These are phyloP conservation scores for Wickerhamiella australiensis DNA, from an alignment of 805 yeast species.

Conservation along the genomic window DNA sequence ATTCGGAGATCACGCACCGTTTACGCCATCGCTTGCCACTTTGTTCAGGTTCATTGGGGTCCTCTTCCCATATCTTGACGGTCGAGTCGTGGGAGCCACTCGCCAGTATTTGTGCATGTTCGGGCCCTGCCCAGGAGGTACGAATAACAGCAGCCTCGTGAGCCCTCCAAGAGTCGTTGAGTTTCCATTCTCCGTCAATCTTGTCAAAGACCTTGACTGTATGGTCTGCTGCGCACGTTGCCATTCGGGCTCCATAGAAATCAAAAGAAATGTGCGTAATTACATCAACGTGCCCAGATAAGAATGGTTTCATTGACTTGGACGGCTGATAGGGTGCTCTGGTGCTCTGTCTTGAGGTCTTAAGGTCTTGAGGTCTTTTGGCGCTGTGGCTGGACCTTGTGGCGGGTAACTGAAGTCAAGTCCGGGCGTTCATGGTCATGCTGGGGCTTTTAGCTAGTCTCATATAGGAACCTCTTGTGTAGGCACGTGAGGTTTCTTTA, in stretches of 20 bases:
- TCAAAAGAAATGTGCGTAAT: conserved; percentile 81
- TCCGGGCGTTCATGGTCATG: no score
- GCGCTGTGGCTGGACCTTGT: no score
- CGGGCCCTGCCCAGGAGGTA: conserved; percentile 89
- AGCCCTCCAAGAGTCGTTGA: conserved; percentile 88
- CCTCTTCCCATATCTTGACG: conserved; percentile 83
- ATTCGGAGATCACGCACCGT: conserved; percentile 67
- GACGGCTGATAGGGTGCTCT: not conserved
- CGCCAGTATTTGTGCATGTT: conserved; percentile 76
- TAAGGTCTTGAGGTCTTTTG: no score
- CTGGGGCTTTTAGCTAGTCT: no score
- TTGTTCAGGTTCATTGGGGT: conserved; percentile 58
- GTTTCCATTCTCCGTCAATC: conserved; percentile 54
- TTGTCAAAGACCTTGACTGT: conserved; percentile 80
- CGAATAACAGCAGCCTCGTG: conserved; percentile 81
- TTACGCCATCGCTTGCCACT: conserved; percentile 78
- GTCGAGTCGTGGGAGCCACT: conserved; percentile 85
- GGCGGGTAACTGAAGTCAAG: no score
- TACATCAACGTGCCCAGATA: conserved; percentile 86
- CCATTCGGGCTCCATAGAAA: conserved; percentile 82
- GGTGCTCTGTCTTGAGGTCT: no score
- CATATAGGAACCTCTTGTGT: no score
- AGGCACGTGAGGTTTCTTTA: no score
- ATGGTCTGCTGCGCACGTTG: conserved; percentile 92
- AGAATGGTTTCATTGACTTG: conserved; percentile 52